These are phyloP conservation scores for Chaetomidium leptoderma DNA, from an alignment of 495 filamentous ascomycete genomes.

Conservation along the genomic window DNA sequence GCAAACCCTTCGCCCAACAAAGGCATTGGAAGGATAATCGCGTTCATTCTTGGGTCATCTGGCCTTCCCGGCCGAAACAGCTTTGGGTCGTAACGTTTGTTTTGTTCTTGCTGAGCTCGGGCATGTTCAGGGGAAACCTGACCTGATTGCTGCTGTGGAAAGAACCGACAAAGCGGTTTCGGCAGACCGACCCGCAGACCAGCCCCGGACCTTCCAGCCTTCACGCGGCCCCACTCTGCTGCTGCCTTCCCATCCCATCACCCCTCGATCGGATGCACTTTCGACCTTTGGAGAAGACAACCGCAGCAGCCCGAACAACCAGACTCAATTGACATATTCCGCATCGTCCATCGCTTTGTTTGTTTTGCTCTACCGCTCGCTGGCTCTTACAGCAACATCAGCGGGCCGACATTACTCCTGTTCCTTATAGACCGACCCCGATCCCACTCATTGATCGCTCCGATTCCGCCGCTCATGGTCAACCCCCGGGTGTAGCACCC, in stretches of 20 bases:
- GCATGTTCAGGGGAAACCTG: too few species aligned
- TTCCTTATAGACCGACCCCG: too few species aligned
- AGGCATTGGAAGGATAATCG: neutral
- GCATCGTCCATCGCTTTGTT: neutral
- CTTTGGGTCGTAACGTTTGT: too few species aligned
- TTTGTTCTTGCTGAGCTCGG: neutral
- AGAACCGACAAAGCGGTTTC: too few species aligned
- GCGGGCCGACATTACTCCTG: too few species aligned
- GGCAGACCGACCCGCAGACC: neutral
- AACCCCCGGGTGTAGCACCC: too few species aligned
- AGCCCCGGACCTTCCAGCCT: slow-evolving; percentile 9
- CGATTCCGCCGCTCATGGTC: too few species aligned
- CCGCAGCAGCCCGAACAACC: too few species aligned
- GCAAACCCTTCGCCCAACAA: neutral
- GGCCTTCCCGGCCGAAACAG: too few species aligned
- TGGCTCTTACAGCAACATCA: too few species aligned
- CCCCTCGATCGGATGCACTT: neutral
- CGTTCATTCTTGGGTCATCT: neutral
- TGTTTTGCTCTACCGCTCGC: neutral
- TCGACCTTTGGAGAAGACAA: neutral
- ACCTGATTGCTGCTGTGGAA: too few species aligned
- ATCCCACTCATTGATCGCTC: too few species aligned
- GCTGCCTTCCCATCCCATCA: neutral
- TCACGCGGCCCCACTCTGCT: neutral
- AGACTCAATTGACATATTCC: neutral